A percentile compares a stretch with the other conserved stretches of the same genome.
Evolutionary conservation across 257 asterid genomes (phyloP).

Genomic region (Nicotiana undulata): DNA sequence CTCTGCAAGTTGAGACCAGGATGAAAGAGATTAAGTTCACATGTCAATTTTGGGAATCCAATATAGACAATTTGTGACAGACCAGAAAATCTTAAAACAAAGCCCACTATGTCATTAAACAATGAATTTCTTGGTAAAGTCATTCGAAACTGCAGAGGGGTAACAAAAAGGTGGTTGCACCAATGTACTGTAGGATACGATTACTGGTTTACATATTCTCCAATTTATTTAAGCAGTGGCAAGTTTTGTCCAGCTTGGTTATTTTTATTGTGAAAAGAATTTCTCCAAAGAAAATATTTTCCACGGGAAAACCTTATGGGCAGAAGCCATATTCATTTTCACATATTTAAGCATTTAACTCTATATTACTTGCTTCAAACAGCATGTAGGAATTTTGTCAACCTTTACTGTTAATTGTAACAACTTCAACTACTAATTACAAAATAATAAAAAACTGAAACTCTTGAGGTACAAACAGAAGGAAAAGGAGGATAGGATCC

Average conservation of each 20-base stretch:
- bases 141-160: not conserved
- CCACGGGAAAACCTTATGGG: not conserved
- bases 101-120: not conserved
- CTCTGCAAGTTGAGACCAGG: conserved; percentile 57
- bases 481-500: not conserved
- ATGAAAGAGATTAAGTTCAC: not conserved
- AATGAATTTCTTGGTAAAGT: not conserved
- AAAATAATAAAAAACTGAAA: too few species aligned
- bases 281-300: not conserved
- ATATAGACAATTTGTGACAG: not conserved
- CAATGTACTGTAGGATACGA: not conserved
- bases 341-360: not conserved
- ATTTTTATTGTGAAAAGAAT: not conserved
- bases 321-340: not conserved
- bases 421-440: not conserved
- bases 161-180: not conserved
- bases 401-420: not conserved
- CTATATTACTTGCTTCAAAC: not conserved
- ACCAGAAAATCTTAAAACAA: not conserved
- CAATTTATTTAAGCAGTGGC: not conserved
- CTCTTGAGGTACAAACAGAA: not conserved
- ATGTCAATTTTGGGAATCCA: not conserved
- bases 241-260: not conserved
- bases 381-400: not conserved
- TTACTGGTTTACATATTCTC: not conserved